Conservation (phyloP, 2,329 filamentous ascomycete genomes). For the Penicillium crustosum region DNA sequence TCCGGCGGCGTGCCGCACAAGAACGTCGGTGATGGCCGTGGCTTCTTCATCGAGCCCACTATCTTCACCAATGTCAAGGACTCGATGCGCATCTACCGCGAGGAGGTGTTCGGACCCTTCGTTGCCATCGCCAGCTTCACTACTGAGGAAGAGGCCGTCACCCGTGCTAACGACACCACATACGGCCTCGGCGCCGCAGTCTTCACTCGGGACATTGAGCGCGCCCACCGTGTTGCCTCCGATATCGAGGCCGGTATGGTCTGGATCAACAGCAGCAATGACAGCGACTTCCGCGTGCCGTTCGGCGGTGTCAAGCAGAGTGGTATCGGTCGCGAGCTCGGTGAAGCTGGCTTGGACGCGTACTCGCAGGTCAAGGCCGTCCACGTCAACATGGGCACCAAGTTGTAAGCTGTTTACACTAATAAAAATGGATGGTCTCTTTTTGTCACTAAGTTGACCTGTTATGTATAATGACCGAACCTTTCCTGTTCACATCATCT, state of each 20-base stretch:
- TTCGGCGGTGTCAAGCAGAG: slow-evolving; percentile 65
- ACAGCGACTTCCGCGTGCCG: slow-evolving; percentile 51
- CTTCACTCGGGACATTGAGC: slow-evolving; percentile 58
- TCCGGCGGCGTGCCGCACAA: slow-evolving; percentile 62
- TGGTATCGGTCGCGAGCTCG: slow-evolving; percentile 62
- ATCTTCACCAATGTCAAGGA: slow-evolving; percentile 59
- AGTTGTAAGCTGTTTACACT: slow-evolving; percentile 29
- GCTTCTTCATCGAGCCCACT: slow-evolving; percentile 64
- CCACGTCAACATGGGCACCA: slow-evolving; percentile 48
- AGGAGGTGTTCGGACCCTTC: slow-evolving; percentile 65
- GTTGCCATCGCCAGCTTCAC: slow-evolving; percentile 59
- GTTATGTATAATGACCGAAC: slow-evolving; percentile 19
- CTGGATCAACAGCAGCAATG: slow-evolving; percentile 64
- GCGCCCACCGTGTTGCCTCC: slow-evolving; percentile 56
- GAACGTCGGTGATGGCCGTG: slow-evolving; percentile 56
- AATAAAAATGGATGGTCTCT: background rate
- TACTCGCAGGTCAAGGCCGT: slow-evolving; percentile 61
- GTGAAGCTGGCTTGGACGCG: slow-evolving; percentile 60
- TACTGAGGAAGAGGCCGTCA: slow-evolving; percentile 59
- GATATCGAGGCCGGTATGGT: slow-evolving; percentile 68
- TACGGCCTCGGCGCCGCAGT: slow-evolving; percentile 38
- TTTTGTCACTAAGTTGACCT: slow-evolving; percentile 15
- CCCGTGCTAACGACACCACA: slow-evolving; percentile 57
- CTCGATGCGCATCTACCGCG: slow-evolving; percentile 59
- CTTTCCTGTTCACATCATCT: background rate